Base-by-base conservation (phyloP, 2,329 filamentous ascomycete species). In the Penicillium sp. region DNA sequence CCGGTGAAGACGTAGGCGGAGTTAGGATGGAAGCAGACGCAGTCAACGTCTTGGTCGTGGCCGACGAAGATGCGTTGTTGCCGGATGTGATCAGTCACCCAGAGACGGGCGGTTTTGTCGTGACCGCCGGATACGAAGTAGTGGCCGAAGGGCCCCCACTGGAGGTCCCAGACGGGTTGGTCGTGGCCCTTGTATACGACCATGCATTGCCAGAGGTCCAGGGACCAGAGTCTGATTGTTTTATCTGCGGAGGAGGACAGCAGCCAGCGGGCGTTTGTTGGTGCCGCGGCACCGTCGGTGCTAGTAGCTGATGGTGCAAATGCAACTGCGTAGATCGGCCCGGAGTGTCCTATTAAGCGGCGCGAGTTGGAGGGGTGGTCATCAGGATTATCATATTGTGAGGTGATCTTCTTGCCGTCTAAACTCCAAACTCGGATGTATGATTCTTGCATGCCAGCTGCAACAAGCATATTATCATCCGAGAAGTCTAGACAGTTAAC, bases 401-500 rank as follows among this genome's bases (percentile, higher is more conserved):
- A 90, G 50, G 86, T 86, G 13, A 99, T 86, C 3, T 91, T 86
- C 65, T 90, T 91, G 66, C 94, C 95, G 70, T 97, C 91, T 46
- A 98, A 82, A 45, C 91, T 91, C 93, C 94, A 99, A 13, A 99
- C 87, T 17, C 94, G 91, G 70, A 99, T 96, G 74, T 97, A 98
- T 0, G 94, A 98, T 73, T 98, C 93, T 58, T 90, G 89, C 52
- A 93, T 97, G 30, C 95, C 96, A 23, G 89, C 91, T 26, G 95
- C 95, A 44, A 95, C 91, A 30, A 98, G 85, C 67, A 89, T 86
- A 65, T 92, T 90, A 73, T 99, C 95, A 58, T 94, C 91, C 0
- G 94, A 97, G 73, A 99, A 97, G 71, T 98, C 94, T 74, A 98
- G 88, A 73, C 91, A 96, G n/a, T 92, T 93, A 62, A 97, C 86